Evolutionary conservation across 768 basidiomycete genomes (phyloP).

Genomic region (Termitomyces sp.): DNA sequence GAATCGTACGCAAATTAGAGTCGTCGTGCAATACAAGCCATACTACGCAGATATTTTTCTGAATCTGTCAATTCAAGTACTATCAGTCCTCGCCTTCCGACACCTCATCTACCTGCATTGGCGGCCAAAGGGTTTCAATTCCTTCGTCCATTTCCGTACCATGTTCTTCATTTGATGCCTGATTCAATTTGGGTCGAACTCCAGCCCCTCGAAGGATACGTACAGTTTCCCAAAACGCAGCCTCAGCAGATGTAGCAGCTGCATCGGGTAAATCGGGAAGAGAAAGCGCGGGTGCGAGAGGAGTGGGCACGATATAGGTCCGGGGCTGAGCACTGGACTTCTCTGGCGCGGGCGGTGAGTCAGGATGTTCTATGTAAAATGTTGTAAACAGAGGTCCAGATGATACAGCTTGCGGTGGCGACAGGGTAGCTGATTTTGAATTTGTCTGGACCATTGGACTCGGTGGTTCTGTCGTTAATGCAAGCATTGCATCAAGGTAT

Average conservation of each 20-base stretch:
- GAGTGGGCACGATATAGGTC: conserved; percentile 17
- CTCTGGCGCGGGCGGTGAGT: neutral
- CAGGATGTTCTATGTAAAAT: conserved; percentile 48
- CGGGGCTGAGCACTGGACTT: neutral
- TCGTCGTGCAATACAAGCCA: neutral
- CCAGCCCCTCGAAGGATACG: conserved; percentile 18
- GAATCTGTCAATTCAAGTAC: neutral
- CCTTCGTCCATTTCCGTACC: neutral
- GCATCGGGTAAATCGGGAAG: conserved; percentile 53
- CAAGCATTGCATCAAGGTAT: conserved; percentile 49
- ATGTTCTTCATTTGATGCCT: conserved; percentile 5
- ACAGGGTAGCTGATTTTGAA: conserved; percentile 6
- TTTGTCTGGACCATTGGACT: neutral
- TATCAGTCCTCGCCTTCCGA: conserved; percentile 4
- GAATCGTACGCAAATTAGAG: neutral
- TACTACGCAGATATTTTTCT: too few species aligned
- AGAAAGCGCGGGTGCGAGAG: conserved; percentile 27
- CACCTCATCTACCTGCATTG: conserved; percentile 10
- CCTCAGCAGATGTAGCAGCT: conserved; percentile 52
- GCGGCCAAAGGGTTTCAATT: conserved; percentile 18
- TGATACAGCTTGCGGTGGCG: conserved; percentile 9
- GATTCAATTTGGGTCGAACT: conserved; percentile 1
- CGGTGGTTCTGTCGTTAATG: conserved; percentile 15
- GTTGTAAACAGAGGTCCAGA: conserved; percentile 43
- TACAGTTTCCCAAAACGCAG: conserved; percentile 45